These are phyloP conservation scores for Botrytis cinerea DNA, from an alignment of 2,329 filamentous ascomycete species.

Conservation along the genomic window DNA sequence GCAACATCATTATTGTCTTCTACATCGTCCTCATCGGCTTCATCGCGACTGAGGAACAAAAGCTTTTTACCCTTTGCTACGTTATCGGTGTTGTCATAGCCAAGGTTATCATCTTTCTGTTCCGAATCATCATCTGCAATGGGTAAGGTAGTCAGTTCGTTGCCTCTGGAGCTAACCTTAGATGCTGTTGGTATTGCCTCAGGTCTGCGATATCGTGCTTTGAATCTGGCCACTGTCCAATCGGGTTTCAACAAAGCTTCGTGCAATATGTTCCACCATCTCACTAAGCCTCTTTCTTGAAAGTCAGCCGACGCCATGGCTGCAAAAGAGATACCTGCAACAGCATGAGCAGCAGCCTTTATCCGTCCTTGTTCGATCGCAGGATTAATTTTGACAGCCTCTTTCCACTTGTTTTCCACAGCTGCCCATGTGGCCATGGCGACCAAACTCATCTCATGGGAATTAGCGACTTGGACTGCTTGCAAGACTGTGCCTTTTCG, in stretches of 20 bases:
- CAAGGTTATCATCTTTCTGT: neutral
- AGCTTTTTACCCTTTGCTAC: neutral
- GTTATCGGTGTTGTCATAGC: neutral
- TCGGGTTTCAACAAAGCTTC: neutral
- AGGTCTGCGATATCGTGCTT: neutral
- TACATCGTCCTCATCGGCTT: neutral
- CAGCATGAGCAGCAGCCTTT: neutral
- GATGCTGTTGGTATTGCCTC: too few species aligned
- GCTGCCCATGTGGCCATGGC: conserved; percentile 13
- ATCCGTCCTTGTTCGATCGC: neutral
- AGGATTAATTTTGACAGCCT: neutral
- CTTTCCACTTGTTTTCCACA: neutral
- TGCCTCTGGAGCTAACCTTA: neutral
- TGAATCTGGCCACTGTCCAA: neutral
- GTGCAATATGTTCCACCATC: conserved; percentile 8
- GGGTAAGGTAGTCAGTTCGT: neutral
- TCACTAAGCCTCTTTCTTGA: neutral
- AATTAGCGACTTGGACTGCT: neutral
- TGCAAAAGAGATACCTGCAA: neutral
- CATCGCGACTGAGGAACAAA: neutral
- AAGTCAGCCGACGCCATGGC: neutral
- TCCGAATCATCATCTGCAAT: neutral
- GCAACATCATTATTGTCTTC: neutral
- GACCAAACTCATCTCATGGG: conserved; percentile 1
- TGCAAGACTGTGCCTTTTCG: neutral